These are phyloP conservation scores for Amaranthus hypochondriacus DNA, from an alignment of 148 eudicot species.

Conservation along the genomic window DNA sequence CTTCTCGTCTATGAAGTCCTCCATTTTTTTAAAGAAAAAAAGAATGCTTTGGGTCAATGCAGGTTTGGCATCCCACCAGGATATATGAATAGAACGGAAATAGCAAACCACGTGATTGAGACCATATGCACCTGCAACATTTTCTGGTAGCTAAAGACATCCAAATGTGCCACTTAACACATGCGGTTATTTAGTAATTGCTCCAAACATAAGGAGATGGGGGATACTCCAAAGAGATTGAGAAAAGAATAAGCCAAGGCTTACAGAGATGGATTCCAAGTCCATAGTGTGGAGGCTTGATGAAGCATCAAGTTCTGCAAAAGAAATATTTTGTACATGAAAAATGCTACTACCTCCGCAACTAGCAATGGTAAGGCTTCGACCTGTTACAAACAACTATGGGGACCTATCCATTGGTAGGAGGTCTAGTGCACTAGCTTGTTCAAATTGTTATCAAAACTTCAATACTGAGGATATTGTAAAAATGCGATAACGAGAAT, in stretches of 20 bases:
- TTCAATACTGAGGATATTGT: no score
- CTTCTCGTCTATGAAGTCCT: background rate
- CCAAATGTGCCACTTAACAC: background rate
- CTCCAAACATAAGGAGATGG: background rate
- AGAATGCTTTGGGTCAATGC: background rate
- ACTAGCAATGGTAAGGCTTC: background rate
- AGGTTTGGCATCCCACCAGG: slow-evolving; percentile 3
- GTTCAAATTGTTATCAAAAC: no score
- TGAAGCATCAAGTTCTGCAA: slow-evolving; percentile 20
- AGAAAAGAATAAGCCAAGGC: slow-evolving; percentile 4
- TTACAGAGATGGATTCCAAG: slow-evolving; percentile 20
- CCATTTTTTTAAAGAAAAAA: background rate
- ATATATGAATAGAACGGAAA: background rate
- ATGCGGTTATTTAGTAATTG: background rate
- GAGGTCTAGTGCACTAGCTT: no score
- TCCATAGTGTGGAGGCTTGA: slow-evolving; percentile 13
- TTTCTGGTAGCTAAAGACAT: background rate
- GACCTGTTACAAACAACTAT: background rate
- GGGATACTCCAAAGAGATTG: background rate
- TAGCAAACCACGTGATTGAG: background rate
- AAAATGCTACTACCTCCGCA: slow-evolving; percentile 3
- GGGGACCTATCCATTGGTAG: no score
- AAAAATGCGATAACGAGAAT: no score
- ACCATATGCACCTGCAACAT: background rate
- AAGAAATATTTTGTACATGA: slow-evolving; percentile 9